phyloP scores from a whole-genome alignment of 129 eudicot genomes.

The Arctium lappa region DNA sequence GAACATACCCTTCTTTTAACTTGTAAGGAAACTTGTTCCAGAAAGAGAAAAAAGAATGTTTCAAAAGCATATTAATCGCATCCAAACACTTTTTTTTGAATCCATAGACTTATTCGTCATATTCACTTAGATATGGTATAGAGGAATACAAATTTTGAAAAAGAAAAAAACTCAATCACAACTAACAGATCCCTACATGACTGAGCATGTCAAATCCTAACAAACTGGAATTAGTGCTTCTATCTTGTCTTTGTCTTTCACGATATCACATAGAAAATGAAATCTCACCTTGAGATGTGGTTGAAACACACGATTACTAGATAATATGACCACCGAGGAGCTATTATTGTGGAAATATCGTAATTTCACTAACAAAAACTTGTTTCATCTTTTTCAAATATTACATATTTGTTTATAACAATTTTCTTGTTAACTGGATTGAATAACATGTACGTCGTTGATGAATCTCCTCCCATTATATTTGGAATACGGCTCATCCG shows the following conservation, averaged over 20 bases:
- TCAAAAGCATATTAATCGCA: no score
- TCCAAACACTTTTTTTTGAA: no score
- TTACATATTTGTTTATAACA: no score
- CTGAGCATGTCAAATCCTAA: not conserved
- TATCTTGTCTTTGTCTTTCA: not conserved
- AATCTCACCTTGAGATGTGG: not conserved
- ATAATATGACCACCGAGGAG: not conserved
- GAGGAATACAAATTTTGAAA: no score
- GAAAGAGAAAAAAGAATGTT: no score
- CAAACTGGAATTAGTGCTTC: not conserved
- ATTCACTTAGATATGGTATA: no score
- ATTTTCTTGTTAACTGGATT: no score
- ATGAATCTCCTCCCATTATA: not conserved
- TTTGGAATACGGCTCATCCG: not conserved
- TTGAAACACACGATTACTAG: not conserved
- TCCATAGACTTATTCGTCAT: no score
- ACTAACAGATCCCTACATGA: not conserved
- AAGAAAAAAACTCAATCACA: not conserved
- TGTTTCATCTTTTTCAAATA: not conserved
- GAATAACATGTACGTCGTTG: not conserved
- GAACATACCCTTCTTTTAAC: no score
- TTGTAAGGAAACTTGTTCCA: not conserved
- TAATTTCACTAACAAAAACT: not conserved
- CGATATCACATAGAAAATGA: not conserved
- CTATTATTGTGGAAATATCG: not conserved